These are phyloP conservation scores for Boletus pseudo-olivaceus DNA, from an alignment of 768 basidiomycete species.

Conservation along the genomic window DNA sequence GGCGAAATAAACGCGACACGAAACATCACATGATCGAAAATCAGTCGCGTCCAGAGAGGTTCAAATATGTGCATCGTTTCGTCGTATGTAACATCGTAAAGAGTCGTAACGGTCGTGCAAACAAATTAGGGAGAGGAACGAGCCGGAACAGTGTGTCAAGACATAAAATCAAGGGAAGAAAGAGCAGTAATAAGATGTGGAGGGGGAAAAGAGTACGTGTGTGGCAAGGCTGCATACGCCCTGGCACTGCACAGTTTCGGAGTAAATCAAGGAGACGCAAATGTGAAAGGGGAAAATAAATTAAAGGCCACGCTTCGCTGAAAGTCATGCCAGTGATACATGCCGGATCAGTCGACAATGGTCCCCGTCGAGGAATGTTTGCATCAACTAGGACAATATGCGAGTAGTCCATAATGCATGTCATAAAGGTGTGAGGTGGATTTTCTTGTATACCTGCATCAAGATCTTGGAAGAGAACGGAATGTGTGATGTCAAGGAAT, in stretches of 20 bases:
- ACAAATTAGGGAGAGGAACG: conserved; percentile 9
- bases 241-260: not conserved
- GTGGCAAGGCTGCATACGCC: not conserved
- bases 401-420: conserved; percentile 29
- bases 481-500: conserved; percentile 12
- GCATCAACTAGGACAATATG: conserved; percentile 24
- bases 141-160: conserved; percentile 6
- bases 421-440: conserved; percentile 19
- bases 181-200: conserved; percentile 9
- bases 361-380: conserved; percentile 8
- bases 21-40: conserved; percentile 23
- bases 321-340: conserved; percentile 20
- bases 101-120: conserved; percentile 25
- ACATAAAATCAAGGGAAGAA: conserved; percentile 5
- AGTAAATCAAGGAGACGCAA: conserved; percentile 3
- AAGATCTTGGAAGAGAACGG: conserved; percentile 8
- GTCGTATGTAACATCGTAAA: conserved; percentile 29
- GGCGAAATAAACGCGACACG: conserved; percentile 19
- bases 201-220: not conserved
- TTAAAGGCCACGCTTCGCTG: conserved; percentile 20
- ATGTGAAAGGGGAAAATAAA: conserved; percentile 13
- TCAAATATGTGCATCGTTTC: conserved; percentile 20
- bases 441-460: conserved; percentile 24
- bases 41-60: conserved; percentile 8
- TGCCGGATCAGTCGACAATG: conserved; percentile 14